A percentile compares a stretch with the other conserved stretches of the same genome.
phyloP scores from a whole-genome alignment of 768 basidiomycete genomes.

The Mycena rebaudengoi region DNA sequence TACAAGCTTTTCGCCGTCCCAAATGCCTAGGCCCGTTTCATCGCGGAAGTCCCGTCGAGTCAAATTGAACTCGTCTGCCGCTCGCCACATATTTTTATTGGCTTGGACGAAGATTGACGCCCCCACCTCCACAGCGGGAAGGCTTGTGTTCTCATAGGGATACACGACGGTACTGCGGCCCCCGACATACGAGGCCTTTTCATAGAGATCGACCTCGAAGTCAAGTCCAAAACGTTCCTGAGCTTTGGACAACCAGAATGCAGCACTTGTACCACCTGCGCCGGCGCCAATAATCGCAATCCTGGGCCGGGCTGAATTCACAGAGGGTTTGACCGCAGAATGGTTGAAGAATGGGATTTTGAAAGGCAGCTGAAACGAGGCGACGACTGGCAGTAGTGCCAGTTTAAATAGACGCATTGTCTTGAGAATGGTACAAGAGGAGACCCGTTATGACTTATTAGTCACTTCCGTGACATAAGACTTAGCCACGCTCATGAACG shows the following conservation, averaged over 20 bases:
- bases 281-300: slow-evolving; percentile 93
- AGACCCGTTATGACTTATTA: too few species aligned
- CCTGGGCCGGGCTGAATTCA: slow-evolving; percentile 46
- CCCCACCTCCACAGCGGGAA: slow-evolving; percentile 81
- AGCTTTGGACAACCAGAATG: slow-evolving; percentile 84
- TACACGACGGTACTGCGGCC: slow-evolving; percentile 61
- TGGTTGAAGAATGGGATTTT: slow-evolving; percentile 61
- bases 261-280: slow-evolving; percentile 86
- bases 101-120: slow-evolving; percentile 86
- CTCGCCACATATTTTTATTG: slow-evolving; percentile 78
- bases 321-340: slow-evolving; percentile 31
- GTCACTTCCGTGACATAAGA: too few species aligned
- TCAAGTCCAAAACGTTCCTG: slow-evolving; percentile 74
- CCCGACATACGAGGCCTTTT: slow-evolving; percentile 78
- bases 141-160: slow-evolving; percentile 42
- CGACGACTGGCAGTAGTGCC: slow-evolving; percentile 13
- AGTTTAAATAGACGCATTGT: slow-evolving; percentile 6
- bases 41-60: slow-evolving; percentile 56
- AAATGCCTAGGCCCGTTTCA: slow-evolving; percentile 70
- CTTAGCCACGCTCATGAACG: not conserved
- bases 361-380: slow-evolving; percentile 58
- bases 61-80: slow-evolving; percentile 82
- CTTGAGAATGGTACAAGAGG: too few species aligned
- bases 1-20: slow-evolving; percentile 83
- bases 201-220: slow-evolving; percentile 86